These are phyloP conservation scores for Daldinia childiae DNA, from an alignment of 495 filamentous ascomycete genomes.

Conservation along the genomic window DNA sequence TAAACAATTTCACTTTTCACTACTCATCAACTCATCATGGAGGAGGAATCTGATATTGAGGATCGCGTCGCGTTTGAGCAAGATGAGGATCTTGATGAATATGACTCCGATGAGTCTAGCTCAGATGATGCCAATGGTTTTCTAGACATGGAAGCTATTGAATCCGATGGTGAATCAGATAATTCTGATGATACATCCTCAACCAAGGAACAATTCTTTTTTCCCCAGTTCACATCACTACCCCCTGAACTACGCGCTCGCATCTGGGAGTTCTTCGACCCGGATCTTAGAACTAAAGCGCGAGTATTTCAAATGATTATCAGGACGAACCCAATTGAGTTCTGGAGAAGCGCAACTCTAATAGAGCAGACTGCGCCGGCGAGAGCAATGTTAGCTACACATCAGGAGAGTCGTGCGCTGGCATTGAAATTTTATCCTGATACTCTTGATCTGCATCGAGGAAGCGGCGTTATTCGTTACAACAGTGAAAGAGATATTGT, in stretches of 20 bases:
- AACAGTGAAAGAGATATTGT: conserved; percentile 49
- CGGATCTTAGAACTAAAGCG: conserved; percentile 43
- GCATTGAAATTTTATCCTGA: conserved; percentile 50
- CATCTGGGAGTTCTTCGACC: conserved; percentile 55
- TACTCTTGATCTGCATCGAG: conserved; percentile 30
- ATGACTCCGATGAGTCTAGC: conserved; percentile 16
- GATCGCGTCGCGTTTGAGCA: conserved; percentile 26
- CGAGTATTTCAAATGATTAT: conserved; percentile 41
- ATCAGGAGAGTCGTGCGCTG: conserved; percentile 48
- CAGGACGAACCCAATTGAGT: background rate
- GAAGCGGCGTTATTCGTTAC: conserved; percentile 42
- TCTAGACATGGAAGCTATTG: conserved; percentile 46
- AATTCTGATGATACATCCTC: conserved; percentile 8
- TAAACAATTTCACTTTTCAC: background rate
- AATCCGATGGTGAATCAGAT: conserved; percentile 31
- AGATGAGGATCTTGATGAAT: conserved; percentile 21
- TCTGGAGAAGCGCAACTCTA: conserved; percentile 33
- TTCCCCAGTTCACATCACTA: conserved; percentile 52
- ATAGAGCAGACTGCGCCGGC: conserved; percentile 44
- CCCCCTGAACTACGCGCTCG: conserved; percentile 52
- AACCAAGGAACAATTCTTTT: conserved; percentile 42
- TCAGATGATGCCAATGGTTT: conserved; percentile 28
- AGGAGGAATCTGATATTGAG: conserved; percentile 38
- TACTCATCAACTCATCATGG: conserved; percentile 14
- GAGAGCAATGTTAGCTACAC: conserved; percentile 46